These are phyloP conservation scores for Coemansia sp. DNA, from an alignment of 192 early-diverging fungal genomes.

Conservation along the genomic window DNA sequence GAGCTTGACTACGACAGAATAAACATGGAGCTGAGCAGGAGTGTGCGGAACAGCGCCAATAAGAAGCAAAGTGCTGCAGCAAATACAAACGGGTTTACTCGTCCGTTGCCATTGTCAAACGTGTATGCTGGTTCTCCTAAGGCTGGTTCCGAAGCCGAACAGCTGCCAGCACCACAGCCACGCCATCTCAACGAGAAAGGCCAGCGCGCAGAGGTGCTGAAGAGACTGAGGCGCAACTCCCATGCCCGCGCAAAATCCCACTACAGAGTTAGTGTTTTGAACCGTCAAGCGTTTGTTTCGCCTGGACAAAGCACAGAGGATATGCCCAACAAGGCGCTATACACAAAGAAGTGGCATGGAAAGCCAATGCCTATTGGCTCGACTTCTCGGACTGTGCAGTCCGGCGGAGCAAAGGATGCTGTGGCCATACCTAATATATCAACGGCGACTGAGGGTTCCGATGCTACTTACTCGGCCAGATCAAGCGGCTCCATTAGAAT, in stretches of 20 bases:
- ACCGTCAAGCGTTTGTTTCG: conserved; percentile 14
- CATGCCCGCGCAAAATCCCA: conserved; percentile 32
- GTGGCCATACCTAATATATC: conserved; percentile 5
- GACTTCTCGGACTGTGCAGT: not conserved
- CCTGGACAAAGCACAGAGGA: not conserved
- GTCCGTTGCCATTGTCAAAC: conserved; percentile 1
- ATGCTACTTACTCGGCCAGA: conserved; percentile 35
- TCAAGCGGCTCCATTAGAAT: conserved; percentile 35
- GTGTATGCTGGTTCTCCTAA: not conserved
- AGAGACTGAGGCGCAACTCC: conserved; percentile 23
- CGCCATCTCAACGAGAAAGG: not conserved
- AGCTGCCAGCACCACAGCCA: not conserved
- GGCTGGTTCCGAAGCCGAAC: not conserved
- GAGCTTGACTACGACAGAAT: conserved; percentile 43
- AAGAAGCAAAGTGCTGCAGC: not conserved
- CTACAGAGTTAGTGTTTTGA: conserved; percentile 29
- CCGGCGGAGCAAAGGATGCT: not conserved
- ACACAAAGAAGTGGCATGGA: conserved; percentile 1
- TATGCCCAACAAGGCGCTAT: not conserved
- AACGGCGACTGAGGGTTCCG: conserved; percentile 20
- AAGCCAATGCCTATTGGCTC: not conserved
- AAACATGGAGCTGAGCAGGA: conserved; percentile 25
- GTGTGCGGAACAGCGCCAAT: conserved; percentile 10
- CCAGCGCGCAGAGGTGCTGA: conserved; percentile 24
- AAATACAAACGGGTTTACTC: not conserved